Percentiles rank a stretch among this genome's conserved stretches.
These are phyloP conservation scores for Leucoagaricus sp. DNA, from an alignment of 1,284 basidiomycete species.

Conservation along the genomic window DNA sequence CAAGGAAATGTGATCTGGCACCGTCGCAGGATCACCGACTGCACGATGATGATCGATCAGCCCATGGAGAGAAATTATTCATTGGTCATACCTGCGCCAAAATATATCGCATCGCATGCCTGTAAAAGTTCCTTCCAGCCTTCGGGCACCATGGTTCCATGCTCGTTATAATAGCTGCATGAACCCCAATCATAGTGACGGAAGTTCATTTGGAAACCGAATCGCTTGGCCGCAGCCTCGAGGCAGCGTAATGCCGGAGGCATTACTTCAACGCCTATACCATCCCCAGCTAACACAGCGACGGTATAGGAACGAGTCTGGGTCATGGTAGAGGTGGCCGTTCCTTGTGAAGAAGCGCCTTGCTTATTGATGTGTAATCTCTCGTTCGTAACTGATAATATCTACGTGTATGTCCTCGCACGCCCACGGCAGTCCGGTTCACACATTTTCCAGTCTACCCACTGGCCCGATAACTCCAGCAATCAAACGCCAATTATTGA, in stretches of 20 bases:
- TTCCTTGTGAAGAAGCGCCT: slow-evolving; percentile 1
- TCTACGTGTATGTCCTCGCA: not conserved
- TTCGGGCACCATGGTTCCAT: slow-evolving; percentile 37
- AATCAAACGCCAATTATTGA: no score
- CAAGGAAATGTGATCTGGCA: slow-evolving; percentile 59
- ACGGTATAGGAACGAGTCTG: slow-evolving; percentile 40
- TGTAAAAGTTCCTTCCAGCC: slow-evolving; percentile 35
- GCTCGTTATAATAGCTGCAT: slow-evolving; percentile 36
- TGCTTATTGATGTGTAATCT: not conserved
- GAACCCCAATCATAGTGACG: slow-evolving; percentile 36
- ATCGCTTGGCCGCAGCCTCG: slow-evolving; percentile 33
- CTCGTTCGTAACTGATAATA: not conserved
- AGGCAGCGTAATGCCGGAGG: slow-evolving; percentile 42
- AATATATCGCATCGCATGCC: slow-evolving; percentile 41
- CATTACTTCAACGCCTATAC: slow-evolving; percentile 57
- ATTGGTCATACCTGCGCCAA: slow-evolving; percentile 34
- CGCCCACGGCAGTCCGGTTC: not conserved
- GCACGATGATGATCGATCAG: slow-evolving; percentile 5
- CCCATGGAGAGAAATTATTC: slow-evolving; percentile 11
- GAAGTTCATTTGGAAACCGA: slow-evolving; percentile 36
- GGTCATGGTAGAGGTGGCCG: slow-evolving; percentile 8
- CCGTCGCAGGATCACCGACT: slow-evolving; percentile 37
- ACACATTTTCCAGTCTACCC: not conserved
- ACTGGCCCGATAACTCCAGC: no score
- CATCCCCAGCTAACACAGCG: slow-evolving; percentile 57